Evolutionary conservation across 768 basidiomycete genomes (phyloP), one percentile per base, ranked within the genome.

Genomic region (Boletus pseudopeckii): DNA sequence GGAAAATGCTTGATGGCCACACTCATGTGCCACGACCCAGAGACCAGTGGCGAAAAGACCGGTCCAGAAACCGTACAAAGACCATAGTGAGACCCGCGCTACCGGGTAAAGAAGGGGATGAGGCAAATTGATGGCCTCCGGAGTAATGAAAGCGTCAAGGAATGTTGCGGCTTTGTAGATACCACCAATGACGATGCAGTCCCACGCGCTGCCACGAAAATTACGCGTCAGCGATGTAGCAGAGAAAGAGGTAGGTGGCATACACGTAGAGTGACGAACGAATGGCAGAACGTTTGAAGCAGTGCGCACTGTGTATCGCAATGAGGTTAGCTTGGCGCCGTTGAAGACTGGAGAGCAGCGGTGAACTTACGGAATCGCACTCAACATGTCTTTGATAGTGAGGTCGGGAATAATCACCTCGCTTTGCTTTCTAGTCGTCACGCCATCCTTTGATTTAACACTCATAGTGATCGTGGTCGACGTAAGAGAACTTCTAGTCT

Each of bases 1-100:
- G 1, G 94, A 98, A 78, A 92, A 99, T 0, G 91, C 90, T 71
- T 96, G 93, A 71, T 99, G 96, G 30, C 96, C 96, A 62, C 92
- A 94, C 73, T 98, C 94, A 67, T 96, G 93, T 43, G 87, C 94
- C 55, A 96, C 76, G 59, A 94, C 88, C 96, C 96, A 98, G 48
- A 98, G 76, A 55, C 96, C 96, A 18, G 95, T 98, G 5, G 79
- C 86, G 55, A 93, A 89, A 30, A 96, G 82, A 50, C 96, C 94
- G 6, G 86, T 74, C 66, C 80, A 81, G 74, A 96, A 89, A 30
- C 84, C 79, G 71, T 96, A 96, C 40, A 90, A 59, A 3, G 86
- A 76, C 92, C 92, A 95, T 32, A 93, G 62, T 1, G 83, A 75
- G 60, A 90, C 71, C 39, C 83, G 77, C 40, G 82, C 82, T 38